Evolutionary conservation across 331 rosid species (phyloP), one percentile per base, ranked within the genome.

Genomic region (Prunus yedoensis): DNA sequence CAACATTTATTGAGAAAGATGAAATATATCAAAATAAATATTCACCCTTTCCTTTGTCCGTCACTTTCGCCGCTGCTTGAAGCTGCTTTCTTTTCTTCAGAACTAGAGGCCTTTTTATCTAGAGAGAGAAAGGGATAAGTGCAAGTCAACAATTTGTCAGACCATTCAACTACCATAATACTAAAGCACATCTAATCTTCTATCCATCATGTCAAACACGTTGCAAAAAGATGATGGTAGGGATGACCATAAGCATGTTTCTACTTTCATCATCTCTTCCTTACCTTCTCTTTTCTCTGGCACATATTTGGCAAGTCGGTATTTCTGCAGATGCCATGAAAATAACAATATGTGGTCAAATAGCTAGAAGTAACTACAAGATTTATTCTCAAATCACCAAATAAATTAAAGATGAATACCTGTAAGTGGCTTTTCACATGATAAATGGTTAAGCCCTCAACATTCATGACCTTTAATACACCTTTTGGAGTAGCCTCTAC

Each of bases 361-460:
- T 74, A 27, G 66, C 45, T 52, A 59, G 43, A 51, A 6, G 17
- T 7, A 3, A 81, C 6, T 52, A 65, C 60, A 56, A 4, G 50
- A 58, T 25, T 41, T 12, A 28, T 13, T 64, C 41, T 13, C 8
- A 65, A 66, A 41, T 53, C 47, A 30, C 28, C 20, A 30, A 60
- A 61, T 13, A 52, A 4, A 60, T 66, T 53, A 62, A 14, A 71
- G 51, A 38, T 15, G 27, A 76, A 16, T 68, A 83, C 87, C 87
- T 83, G 87, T 45, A 83, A 83, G 79, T 83, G 87, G 59, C 87
- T 83, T 68, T 83, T 83, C 74, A 83, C 87, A 68, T 83, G 87
- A 67, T 83, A 83, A 51, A 83, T 83, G 74, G 87, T 83, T 66
- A 83, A 53, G 43, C 82, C 82, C 47, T 80, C 79, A 38, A 80